Conservation (phyloP, 768 basidiomycete species). For the Myochromella boudieri region DNA sequence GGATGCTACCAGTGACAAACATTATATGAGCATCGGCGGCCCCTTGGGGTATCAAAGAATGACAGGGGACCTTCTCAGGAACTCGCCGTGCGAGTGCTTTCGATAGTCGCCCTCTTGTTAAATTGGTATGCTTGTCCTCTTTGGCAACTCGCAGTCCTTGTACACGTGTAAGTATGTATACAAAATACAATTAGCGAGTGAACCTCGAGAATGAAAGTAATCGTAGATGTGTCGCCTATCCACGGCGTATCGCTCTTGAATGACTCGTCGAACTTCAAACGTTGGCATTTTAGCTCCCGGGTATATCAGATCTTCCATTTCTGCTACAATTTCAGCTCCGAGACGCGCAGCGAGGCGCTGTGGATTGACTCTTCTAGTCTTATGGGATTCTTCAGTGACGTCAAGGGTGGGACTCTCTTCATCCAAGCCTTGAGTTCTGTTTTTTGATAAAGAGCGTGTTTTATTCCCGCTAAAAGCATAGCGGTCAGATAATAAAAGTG, state of each 20-base stretch:
- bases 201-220: slow-evolving; percentile 68
- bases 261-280: slow-evolving; percentile 65
- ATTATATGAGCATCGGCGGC: not conserved
- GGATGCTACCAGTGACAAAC: not conserved
- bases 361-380: slow-evolving; percentile 61
- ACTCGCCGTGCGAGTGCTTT: slow-evolving; percentile 24
- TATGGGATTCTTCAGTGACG: slow-evolving; percentile 34
- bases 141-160: slow-evolving; percentile 63
- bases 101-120: slow-evolving; percentile 41
- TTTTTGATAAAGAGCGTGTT: slow-evolving; percentile 5
- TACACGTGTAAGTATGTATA: slow-evolving; percentile 24
- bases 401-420: slow-evolving; percentile 16
- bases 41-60: too few relatives aligned
- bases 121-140: slow-evolving; percentile 60
- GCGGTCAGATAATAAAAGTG: slow-evolving; percentile 13
- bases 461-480: slow-evolving; percentile 1
- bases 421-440: slow-evolving; percentile 4
- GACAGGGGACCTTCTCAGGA: slow-evolving; percentile 6
- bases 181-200: slow-evolving; percentile 12
- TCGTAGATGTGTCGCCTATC: slow-evolving; percentile 78
- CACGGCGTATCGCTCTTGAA: slow-evolving; percentile 68
- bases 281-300: slow-evolving; percentile 80
- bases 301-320: slow-evolving; percentile 69
- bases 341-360: slow-evolving; percentile 67
- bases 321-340: slow-evolving; percentile 63